Conservation (phyloP, 208 protist genomes). For the Acanthamoeba sp. region DNA sequence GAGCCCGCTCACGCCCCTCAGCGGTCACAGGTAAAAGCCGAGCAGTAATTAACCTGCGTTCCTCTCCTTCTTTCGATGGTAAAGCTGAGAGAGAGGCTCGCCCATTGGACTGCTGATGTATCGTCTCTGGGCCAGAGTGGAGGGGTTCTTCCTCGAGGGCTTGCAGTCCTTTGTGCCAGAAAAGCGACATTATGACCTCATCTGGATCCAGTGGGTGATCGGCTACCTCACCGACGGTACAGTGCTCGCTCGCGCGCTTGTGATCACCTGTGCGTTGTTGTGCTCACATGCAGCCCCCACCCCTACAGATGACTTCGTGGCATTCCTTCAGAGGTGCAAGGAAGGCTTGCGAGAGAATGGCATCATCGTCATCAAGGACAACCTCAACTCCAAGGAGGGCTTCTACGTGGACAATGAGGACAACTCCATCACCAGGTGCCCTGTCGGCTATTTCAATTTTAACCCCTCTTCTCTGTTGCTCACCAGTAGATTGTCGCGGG, state of each 20-base stretch:
- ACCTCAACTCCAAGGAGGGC: conserved; percentile 71
- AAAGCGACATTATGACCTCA: conserved; percentile 80
- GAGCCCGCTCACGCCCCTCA: background rate
- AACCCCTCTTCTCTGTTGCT: background rate
- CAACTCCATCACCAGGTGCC: conserved; percentile 79
- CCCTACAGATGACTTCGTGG: conserved; percentile 79
- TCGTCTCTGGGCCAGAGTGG: conserved; percentile 75
- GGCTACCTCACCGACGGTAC: conserved; percentile 82
- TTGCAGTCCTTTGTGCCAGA: conserved; percentile 79
- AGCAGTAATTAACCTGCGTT: background rate
- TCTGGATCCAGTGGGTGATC: conserved; percentile 88
- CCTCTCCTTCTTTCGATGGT: background rate
- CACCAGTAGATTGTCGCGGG: background rate
- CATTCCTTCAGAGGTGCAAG: conserved; percentile 77
- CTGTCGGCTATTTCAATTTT: background rate
- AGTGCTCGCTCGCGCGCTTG: background rate
- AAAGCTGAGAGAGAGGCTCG: too few relatives aligned
- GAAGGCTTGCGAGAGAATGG: conserved; percentile 70
- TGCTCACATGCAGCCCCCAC: background rate
- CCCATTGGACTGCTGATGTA: too few relatives aligned
- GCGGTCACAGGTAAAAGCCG: conserved; percentile 15
- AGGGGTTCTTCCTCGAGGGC: conserved; percentile 76
- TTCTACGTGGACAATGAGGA: conserved; percentile 86
- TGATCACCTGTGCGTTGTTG: too few relatives aligned
- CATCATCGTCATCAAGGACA: conserved; percentile 85